Conservation (phyloP, 768 basidiomycete species). For the Kwoniella bestiolae region DNA sequence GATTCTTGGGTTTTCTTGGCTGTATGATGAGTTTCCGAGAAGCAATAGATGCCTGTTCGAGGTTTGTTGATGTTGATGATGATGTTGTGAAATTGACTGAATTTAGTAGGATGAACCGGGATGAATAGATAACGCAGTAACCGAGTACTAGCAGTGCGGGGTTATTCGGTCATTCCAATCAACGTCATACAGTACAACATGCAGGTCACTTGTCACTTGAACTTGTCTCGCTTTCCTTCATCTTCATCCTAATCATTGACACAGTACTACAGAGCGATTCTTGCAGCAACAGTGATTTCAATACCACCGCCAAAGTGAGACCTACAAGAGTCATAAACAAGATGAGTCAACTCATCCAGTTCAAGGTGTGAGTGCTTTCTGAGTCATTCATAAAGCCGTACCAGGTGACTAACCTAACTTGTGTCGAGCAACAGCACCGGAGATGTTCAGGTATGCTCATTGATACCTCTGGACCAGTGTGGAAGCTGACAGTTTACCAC, state of each 20-base stretch:
- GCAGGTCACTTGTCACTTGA: background rate
- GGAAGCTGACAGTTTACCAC: background rate
- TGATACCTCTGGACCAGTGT: no score
- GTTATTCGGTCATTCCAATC: conserved; percentile 20
- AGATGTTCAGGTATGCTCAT: conserved; percentile 39
- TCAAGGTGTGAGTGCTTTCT: conserved; percentile 40
- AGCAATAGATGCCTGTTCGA: background rate
- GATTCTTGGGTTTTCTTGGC: no score
- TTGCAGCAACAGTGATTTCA: background rate
- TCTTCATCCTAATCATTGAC: background rate
- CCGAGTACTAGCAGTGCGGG: conserved; percentile 7
- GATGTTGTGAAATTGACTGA: background rate
- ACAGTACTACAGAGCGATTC: conserved; percentile 1
- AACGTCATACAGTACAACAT: background rate
- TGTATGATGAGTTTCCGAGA: no score
- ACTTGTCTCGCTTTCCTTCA: no score
- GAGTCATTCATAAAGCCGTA: background rate
- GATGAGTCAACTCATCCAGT: conserved; percentile 38
- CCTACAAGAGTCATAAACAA: conserved; percentile 2
- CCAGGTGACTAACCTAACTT: background rate
- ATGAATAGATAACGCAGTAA: conserved; percentile 7
- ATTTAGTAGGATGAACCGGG: background rate
- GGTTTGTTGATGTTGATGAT: background rate
- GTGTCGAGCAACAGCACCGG: conserved; percentile 31
- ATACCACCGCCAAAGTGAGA: conserved; percentile 11